Evolutionary conservation across 1,284 basidiomycete species (phyloP).

Genomic region (Polyporus tsugae): DNA sequence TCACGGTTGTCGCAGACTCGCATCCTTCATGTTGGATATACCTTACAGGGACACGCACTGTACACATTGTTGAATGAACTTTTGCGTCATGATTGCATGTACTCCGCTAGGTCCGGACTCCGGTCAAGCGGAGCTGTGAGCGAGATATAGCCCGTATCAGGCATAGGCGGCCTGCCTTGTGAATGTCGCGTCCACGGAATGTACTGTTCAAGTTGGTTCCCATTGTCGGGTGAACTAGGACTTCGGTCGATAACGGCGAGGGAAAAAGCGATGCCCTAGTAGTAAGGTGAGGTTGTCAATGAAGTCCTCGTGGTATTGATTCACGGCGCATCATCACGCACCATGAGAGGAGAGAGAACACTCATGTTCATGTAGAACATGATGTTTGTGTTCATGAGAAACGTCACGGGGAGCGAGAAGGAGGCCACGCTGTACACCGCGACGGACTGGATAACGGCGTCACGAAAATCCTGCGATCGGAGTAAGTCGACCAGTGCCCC

Average conservation of each 20-base stretch:
- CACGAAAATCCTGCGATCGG: neutral
- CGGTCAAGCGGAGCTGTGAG: neutral
- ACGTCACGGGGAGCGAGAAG: conserved; percentile 6
- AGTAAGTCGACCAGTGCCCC: neutral
- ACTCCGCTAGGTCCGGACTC: neutral
- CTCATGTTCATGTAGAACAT: neutral
- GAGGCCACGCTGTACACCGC: neutral
- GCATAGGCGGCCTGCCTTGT: neutral
- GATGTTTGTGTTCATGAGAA: neutral
- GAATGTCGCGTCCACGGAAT: neutral
- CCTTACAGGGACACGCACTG: neutral
- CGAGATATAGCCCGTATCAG: neutral
- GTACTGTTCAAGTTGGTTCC: neutral
- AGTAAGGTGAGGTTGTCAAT: neutral
- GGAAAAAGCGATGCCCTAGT: conserved; percentile 3
- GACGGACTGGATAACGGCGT: neutral
- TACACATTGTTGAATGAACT: neutral
- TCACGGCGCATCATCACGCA: neutral
- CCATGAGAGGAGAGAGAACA: conserved; percentile 2
- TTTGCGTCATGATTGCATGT: neutral
- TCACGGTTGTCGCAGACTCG: too few relatives aligned
- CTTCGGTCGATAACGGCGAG: neutral
- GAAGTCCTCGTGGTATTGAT: neutral
- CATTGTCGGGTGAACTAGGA: neutral
- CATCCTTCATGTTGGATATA: too few relatives aligned